Evolutionary conservation across 257 asterid genomes (phyloP), one percentile per base, ranked within the genome.

Genomic region (Solanum lycopersicoides): DNA sequence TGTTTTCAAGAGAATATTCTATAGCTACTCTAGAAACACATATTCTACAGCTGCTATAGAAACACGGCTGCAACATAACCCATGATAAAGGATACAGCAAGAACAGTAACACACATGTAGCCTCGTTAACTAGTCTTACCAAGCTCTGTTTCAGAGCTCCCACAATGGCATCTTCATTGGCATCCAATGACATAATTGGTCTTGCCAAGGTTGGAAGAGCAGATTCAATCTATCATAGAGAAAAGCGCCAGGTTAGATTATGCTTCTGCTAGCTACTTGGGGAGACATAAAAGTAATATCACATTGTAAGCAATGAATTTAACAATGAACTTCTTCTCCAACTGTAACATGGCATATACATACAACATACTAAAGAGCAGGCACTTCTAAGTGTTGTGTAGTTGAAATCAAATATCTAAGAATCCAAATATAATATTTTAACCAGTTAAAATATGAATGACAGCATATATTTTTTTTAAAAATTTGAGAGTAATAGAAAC

Each of bases 131-230:
- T 73, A 35, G 69, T 91, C 90, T 88, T 92, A 97, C 99, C 98
- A 97, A 90, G 89, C 97, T 96, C 93, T 93, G 99, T 88, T 97
- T 96, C 92, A 96, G 89, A 73, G 90, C 92, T 91, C 99, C 99
- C 84, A 93, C 99, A 56, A 93, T 88, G 86, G 99, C 99, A 91
- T 97, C 99, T 94, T 96, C 99, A 88, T 91, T 93, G 86, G 98
- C 95, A 92, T 96, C 98, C 91, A 97, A 91, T 32, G 99, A 96
- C 98, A 97, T 94, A 69, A 97, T 97, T 44, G 99, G 99, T 92
- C 93, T 93, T 86, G 98, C 96, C 85, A 97, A 95, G 88, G 95
- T 92, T 66, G 99, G 99, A 88, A 97, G 89, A 45, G 98, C 98
- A 86, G 99, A 93, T 92, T 97, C 99, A 87, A 97, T 97, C 99